Evolutionary conservation across 352 stramenopile genomes (phyloP).

Genomic region (Pythium aphanidermatum): DNA sequence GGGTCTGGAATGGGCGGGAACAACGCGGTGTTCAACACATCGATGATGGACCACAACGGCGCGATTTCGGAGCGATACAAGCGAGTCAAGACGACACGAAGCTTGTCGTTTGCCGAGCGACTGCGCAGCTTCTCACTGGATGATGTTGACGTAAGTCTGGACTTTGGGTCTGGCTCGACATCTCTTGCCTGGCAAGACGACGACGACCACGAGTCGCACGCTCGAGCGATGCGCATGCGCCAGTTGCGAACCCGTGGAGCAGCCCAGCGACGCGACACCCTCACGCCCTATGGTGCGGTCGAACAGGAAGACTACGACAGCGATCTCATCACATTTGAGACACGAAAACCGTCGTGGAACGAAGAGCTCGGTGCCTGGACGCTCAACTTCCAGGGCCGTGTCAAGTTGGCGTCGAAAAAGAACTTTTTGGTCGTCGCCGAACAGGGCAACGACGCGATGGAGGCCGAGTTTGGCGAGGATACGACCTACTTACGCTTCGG

Average conservation of each 20-base stretch:
- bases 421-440: conserved; percentile 79
- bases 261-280: conserved; percentile 9
- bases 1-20: conserved; percentile 30
- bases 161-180: conserved; percentile 28
- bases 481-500: conserved; percentile 64
- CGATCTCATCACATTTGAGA: conserved; percentile 80
- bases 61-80: conserved; percentile 62
- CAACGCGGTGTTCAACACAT: conserved; percentile 38
- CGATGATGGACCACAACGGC: conserved; percentile 40
- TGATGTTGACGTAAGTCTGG: conserved; percentile 39
- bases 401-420: conserved; percentile 90
- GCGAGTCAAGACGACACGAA: conserved; percentile 37
- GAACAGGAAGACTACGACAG: conserved; percentile 69
- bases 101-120: conserved; percentile 44
- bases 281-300: conserved; percentile 55
- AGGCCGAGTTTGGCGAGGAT: conserved; percentile 42
- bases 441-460: conserved; percentile 47
- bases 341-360: conserved; percentile 82
- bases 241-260: conserved; percentile 22
- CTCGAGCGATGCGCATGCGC: conserved; percentile 31
- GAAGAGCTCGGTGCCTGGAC: conserved; percentile 79
- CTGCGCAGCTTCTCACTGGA: conserved; percentile 52
- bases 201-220: conserved; percentile 36
- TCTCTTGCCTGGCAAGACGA: conserved; percentile 38
- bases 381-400: conserved; percentile 85